A percentile compares a stretch with the other conserved stretches of the same genome.
Evolutionary conservation across 345 rosid genomes (phyloP).

Genomic region (Rhodamnia rubescens): DNA sequence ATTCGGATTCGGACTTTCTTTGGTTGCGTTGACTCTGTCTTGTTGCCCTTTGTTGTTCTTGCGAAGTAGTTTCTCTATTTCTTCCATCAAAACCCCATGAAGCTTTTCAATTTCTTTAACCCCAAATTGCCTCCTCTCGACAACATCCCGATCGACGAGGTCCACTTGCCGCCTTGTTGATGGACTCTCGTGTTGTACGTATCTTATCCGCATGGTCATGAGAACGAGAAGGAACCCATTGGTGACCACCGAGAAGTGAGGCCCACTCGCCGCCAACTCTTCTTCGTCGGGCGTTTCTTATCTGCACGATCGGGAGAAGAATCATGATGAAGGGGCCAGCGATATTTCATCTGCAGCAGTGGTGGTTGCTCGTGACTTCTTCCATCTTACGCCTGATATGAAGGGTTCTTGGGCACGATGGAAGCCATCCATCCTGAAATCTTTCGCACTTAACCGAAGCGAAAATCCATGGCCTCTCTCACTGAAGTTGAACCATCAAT

Average conservation of each 20-base stretch:
- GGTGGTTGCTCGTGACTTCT: not conserved
- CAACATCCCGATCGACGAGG: not conserved
- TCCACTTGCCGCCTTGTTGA: not conserved
- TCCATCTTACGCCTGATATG: not conserved
- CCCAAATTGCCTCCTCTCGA: not conserved
- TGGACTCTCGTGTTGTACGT: not conserved
- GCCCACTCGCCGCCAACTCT: too few relatives aligned
- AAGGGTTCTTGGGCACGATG: not conserved
- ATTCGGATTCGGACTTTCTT: too few relatives aligned
- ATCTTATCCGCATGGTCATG: not conserved
- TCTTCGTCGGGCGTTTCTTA: too few relatives aligned
- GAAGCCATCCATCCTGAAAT: too few relatives aligned
- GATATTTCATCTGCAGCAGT: not conserved
- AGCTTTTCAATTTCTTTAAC: not conserved
- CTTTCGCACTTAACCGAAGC: not conserved
- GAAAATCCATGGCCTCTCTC: not conserved
- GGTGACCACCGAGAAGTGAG: too few relatives aligned
- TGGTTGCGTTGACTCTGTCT: too few relatives aligned
- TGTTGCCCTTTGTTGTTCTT: not conserved
- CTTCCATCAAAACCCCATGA: not conserved
- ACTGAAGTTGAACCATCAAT: not conserved
- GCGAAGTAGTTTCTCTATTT: not conserved
- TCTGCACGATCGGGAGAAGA: not conserved
- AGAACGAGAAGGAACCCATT: not conserved
- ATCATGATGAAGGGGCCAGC: not conserved